Conservation (phyloP, 768 basidiomycete genomes). For the Neoboletus magnificus region DNA sequence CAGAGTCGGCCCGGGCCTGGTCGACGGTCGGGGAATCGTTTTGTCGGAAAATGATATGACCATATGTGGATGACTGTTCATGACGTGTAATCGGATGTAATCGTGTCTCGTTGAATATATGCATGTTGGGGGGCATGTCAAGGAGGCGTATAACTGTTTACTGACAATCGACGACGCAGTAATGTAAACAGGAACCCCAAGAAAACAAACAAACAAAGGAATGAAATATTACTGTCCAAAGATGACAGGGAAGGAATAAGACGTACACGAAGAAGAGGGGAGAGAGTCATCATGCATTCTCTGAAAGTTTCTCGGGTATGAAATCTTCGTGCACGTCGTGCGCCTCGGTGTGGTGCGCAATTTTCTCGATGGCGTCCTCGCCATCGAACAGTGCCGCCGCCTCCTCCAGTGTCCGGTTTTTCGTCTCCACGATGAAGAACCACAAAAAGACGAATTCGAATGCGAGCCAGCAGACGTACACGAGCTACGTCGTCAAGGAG, state of each 20-base stretch:
- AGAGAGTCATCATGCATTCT: conserved; percentile 3
- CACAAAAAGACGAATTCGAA: conserved; percentile 65
- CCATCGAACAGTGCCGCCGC: conserved; percentile 82
- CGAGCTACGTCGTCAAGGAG: conserved; percentile 37
- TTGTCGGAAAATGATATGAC: not conserved
- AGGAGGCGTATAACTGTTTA: not conserved
- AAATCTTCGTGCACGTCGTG: conserved; percentile 16
- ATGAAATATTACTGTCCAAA: not conserved
- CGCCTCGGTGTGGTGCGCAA: conserved; percentile 28
- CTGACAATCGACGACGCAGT: not conserved
- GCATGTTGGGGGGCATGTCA: not conserved
- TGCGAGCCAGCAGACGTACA: conserved; percentile 68
- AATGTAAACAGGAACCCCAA: not conserved
- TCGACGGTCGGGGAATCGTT: not conserved
- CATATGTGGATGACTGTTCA: not conserved
- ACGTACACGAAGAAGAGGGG: not conserved
- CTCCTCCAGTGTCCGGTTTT: conserved; percentile 72
- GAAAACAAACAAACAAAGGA: not conserved
- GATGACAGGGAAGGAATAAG: not conserved
- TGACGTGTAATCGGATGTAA: not conserved
- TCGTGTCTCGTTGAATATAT: not conserved
- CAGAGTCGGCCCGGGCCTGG: too few relatives aligned
- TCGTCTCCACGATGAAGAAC: conserved; percentile 70
- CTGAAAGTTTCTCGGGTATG: conserved; percentile 17
- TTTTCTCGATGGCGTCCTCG: conserved; percentile 44